These are phyloP conservation scores for Closterium sp. DNA, from an alignment of 139 green algal species.

Conservation along the genomic window DNA sequence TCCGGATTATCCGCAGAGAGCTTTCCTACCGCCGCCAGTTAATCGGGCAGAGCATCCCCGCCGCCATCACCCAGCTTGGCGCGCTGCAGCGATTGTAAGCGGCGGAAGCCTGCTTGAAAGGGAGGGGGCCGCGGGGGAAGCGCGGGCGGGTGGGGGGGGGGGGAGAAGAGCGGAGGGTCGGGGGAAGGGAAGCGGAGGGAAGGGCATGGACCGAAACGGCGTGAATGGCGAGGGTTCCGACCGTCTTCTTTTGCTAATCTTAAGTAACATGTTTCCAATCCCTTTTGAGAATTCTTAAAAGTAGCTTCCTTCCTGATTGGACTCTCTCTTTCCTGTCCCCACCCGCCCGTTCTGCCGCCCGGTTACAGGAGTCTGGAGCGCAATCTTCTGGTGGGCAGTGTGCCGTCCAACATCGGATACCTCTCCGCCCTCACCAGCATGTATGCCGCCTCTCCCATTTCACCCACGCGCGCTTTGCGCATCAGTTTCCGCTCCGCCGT, in stretches of 20 bases:
- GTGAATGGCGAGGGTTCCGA: no score
- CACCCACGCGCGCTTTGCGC: no score
- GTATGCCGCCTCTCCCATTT: background rate
- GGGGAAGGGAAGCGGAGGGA: no score
- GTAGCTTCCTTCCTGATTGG: background rate
- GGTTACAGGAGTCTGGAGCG: background rate
- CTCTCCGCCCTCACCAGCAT: background rate
- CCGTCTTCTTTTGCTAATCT: no score
- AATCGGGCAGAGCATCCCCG: background rate
- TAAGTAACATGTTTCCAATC: no score
- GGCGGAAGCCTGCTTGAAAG: background rate
- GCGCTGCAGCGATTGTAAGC: background rate
- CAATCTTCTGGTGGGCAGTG: background rate
- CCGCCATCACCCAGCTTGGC: background rate
- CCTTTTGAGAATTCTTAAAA: no score
- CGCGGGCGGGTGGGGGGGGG: no score
- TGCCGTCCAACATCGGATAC: background rate
- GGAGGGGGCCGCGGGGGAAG: background rate
- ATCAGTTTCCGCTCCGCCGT: no score
- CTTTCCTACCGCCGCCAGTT: background rate
- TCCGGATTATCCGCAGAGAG: background rate
- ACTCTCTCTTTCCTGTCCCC: background rate
- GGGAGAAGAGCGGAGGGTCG: no score
- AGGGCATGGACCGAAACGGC: no score
- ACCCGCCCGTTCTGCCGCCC: background rate